Evolutionary conservation across 192 early-diverging fungal genomes (phyloP), one percentile per base, ranked within the genome.

Genomic region (Paraglomus brasilianum): DNA sequence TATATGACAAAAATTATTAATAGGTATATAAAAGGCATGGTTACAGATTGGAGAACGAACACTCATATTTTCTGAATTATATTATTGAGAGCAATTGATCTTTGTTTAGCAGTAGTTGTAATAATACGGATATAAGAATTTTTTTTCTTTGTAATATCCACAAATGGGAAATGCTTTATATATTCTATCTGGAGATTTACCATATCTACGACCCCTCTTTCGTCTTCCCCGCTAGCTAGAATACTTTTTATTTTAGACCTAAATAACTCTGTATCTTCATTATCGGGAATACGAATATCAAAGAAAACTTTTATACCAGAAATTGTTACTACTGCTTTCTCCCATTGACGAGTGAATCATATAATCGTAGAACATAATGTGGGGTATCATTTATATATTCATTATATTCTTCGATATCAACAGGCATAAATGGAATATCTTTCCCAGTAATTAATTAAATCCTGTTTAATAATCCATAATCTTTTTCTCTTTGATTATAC

Each of bases 51-150:
- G 39, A 41, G 53, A 56, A n/a, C n/a, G n/a, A n/a, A n/a, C n/a
- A n/a, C n/a, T n/a, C n/a, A n/a, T n/a, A n/a, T n/a, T n/a, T 39
- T 39, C 5, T 11, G n/a, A 17, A 41, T 59, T 59, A 11, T 59
- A 11, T 17, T 39, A 41, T 59, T 17, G 13, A 59, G n/a, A 39
- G 57, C 38, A 8, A 59, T 59, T 39, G 1, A 39, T 59, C 39
- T 59, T 59, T 59, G 57, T 41, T 59, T 59, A 59, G 19, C 43
- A 59, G 38, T 8, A 42, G 57, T 59, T 59, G 39, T 59, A 10
- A 39, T 5, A 8, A 59, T 59, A 17, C 11, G 11, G 11, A 59
- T 59, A 15, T n/a, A n/a, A n/a, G n/a, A 41, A 0, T 39, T 59
- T 59, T 59, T 4, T 8, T 39, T 42, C 57, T 39, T 24, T 24